Evolutionary conservation across 306 rosid genomes (phyloP), one percentile per base, ranked within the genome.

Genomic region (Medicago lupulina): DNA sequence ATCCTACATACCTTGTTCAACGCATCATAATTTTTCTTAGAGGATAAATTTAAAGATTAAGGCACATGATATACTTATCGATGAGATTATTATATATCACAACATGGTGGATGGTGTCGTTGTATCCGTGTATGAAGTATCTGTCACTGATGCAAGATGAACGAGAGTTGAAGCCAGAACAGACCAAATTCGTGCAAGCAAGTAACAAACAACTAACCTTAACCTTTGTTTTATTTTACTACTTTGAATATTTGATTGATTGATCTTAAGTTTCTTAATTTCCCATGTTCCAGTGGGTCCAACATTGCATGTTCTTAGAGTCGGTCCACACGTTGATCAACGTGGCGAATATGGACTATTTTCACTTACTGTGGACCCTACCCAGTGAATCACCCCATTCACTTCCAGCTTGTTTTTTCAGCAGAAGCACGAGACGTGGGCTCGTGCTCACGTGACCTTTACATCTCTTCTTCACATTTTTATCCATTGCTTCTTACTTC

Each of bases 361-460:
- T n/a, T 25, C 62, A 17, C 8, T 59, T 28, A 64, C 17, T 4
- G 54, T 86, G 85, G 91, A 80, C 13, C 85, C 89, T 87, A 71
- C 80, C 19, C 76, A 76, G 18, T 61, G 84, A 66, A 80, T 76
- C 49, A 16, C 41, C 76, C 82, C 44, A 76, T 80, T 5, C 23
- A 7, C 1, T 62, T 78, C 85, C 86, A 89, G 86, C 60, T 64
- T 21, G 60, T 39, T 64, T 12, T 14, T 19, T 61, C 11, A 16
- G 44, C 64, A 54, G 21, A 41, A 13, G 66, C 90, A 83, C 81
- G 83, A 58, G 87, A 74, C 61, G 80, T 73, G 85, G 85, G 82
- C 57, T 14, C 13, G 3, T 12, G 47, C 87, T 89, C 96, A 89
- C 89, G 93, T 87, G 93, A 87, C 87, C 43, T 39, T 47, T 79